Evolutionary conservation across 2,329 filamentous ascomycete genomes (phyloP).

Genomic region (Fusarium circinatum): DNA sequence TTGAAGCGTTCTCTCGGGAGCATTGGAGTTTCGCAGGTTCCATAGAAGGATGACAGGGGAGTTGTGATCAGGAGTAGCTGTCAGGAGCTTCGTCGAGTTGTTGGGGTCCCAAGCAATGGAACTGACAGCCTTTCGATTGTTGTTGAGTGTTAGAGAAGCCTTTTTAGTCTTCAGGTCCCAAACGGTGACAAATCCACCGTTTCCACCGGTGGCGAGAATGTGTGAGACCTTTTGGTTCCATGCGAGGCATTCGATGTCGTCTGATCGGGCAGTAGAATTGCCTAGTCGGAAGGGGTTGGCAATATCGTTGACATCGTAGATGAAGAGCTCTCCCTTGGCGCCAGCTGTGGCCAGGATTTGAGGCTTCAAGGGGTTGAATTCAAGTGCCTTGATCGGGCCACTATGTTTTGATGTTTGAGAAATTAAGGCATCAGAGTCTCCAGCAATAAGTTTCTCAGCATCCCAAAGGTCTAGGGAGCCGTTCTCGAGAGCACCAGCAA

Average conservation of each 20-base stretch:
- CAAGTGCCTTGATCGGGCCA: slow-evolving; percentile 90
- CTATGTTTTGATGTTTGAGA: slow-evolving; percentile 90
- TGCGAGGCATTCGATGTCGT: slow-evolving; percentile 95
- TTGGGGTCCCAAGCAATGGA: slow-evolving; percentile 98
- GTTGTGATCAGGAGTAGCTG: slow-evolving; percentile 88
- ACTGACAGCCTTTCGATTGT: slow-evolving; percentile 92
- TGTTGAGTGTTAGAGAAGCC: slow-evolving; percentile 94
- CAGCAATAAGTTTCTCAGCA: slow-evolving; percentile 73
- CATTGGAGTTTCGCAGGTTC: slow-evolving; percentile 96
- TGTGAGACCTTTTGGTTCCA: slow-evolving; percentile 99
- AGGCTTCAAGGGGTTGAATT: slow-evolving; percentile 94
- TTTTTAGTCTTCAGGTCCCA: slow-evolving; percentile 99
- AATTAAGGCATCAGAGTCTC: slow-evolving; percentile 77
- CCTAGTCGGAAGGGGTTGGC: slow-evolving; percentile 89
- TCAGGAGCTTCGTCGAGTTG: slow-evolving; percentile 92
- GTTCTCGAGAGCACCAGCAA: slow-evolving; percentile 95
- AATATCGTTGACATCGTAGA: slow-evolving; percentile 93
- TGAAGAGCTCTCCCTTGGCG: slow-evolving; percentile 93
- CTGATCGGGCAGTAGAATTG: slow-evolving; percentile 85
- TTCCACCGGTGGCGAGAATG: slow-evolving; percentile 93
- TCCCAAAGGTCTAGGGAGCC: slow-evolving; percentile 95
- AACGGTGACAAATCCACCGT: slow-evolving; percentile 93
- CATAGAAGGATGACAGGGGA: slow-evolving; percentile 90
- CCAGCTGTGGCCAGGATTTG: slow-evolving; percentile 93
- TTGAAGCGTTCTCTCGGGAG: slow-evolving; percentile 85